A percentile compares a stretch with the other conserved stretches of the same genome.
Conservation (phyloP, 352 stramenopile species). For the Blastocystis sp. region DNA sequence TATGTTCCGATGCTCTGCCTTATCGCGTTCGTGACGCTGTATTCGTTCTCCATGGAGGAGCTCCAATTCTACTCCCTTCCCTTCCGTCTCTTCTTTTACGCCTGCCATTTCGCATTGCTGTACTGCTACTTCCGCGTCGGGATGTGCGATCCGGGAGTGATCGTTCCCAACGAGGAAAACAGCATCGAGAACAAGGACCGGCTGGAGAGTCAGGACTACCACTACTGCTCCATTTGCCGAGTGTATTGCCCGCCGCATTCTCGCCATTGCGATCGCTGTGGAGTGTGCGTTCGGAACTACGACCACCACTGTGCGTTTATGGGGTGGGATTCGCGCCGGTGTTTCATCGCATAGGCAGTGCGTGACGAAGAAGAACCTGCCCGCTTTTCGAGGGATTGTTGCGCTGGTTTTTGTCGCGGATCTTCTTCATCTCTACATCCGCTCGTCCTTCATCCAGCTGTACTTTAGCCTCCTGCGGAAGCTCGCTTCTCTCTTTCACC, state of each 20-base stretch:
- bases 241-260: conserved; percentile 26
- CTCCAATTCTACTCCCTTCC: not conserved
- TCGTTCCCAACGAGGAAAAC: conserved; percentile 12
- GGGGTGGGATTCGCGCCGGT: not conserved
- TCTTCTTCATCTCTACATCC: not conserved
- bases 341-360: conserved; percentile 10
- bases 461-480: not conserved
- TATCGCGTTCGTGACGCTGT: not conserved
- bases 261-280: conserved; percentile 30
- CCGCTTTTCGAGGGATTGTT: conserved; percentile 21
- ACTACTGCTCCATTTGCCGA: conserved; percentile 42
- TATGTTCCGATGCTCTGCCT: not conserved
- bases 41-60: not conserved
- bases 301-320: conserved; percentile 61
- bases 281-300: conserved; percentile 31
- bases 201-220: conserved; percentile 34
- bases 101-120: not conserved
- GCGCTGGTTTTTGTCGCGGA: not conserved
- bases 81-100: not conserved
- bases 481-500: not conserved
- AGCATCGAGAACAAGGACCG: not conserved
- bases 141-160: conserved; percentile 22
- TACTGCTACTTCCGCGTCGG: conserved; percentile 21
- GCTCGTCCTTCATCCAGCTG: not conserved
- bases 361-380: conserved; percentile 14